Conservation (phyloP, 805 yeast species). For the Torulaspora quercuum region DNA sequence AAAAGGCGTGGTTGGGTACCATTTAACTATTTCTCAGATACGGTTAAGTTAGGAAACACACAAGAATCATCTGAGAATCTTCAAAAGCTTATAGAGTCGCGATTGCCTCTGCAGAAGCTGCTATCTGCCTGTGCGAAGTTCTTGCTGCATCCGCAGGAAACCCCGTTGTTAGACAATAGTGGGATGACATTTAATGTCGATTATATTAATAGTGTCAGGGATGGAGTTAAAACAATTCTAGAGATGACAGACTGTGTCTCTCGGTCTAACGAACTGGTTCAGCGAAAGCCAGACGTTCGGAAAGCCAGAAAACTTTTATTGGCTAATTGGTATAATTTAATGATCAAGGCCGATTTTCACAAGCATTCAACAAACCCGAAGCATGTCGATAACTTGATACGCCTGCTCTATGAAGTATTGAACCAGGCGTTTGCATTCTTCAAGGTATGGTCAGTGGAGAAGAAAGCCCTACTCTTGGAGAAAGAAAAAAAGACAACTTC, state of each 20-base stretch:
- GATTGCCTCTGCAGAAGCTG: constrained; percentile 52
- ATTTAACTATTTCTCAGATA: constrained; percentile 64
- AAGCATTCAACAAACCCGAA: constrained; percentile 57
- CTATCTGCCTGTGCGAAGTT: constrained; percentile 65
- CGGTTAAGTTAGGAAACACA: constrained; percentile 33
- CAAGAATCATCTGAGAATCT: constrained; percentile 2
- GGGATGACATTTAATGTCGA: constrained; percentile 52
- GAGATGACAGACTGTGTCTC: constrained; percentile 72
- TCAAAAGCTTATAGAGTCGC: constrained; percentile 31
- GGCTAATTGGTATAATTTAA: constrained; percentile 77
- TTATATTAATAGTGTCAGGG: constrained; percentile 62
- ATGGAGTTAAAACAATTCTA: constrained; percentile 63
- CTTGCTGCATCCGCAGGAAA: constrained; percentile 59
- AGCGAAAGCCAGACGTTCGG: constrained; percentile 56
- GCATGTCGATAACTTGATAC: constrained; percentile 58
- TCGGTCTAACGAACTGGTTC: constrained; percentile 65
- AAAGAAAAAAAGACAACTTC: constrained; percentile 7
- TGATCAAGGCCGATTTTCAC: constrained; percentile 72
- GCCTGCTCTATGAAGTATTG: constrained; percentile 63
- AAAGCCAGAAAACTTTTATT: constrained; percentile 63
- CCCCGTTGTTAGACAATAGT: constrained; percentile 36
- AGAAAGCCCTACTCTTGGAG: constrained; percentile 42
- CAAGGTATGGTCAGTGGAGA: constrained; percentile 69
- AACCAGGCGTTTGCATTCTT: constrained; percentile 62
- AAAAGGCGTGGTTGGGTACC: constrained; percentile 81